Evolutionary conservation across 768 basidiomycete genomes (phyloP).

Genomic region (Mycena alexandri): DNA sequence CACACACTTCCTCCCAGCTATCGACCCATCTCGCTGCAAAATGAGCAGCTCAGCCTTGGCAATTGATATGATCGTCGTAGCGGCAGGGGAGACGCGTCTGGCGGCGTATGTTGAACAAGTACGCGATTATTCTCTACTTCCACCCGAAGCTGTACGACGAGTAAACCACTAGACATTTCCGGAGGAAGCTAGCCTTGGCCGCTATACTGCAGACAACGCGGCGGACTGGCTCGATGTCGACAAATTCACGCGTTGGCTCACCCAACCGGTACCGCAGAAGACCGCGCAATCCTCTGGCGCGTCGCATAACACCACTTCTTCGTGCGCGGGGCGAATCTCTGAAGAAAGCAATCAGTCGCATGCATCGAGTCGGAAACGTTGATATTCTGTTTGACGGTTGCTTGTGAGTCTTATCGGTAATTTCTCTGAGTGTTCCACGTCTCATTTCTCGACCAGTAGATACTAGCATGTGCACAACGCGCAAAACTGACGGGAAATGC

Average conservation of each 20-base stretch:
- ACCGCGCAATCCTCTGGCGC: neutral
- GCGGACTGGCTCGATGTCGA: slow-evolving; percentile 33
- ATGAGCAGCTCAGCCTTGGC: slow-evolving; percentile 15
- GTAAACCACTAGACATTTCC: slow-evolving; percentile 15
- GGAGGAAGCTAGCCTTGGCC: slow-evolving; percentile 4
- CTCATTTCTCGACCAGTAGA: too few species aligned
- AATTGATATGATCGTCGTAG: slow-evolving; percentile 32
- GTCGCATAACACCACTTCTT: neutral
- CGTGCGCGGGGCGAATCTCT: neutral
- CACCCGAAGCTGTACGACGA: neutral
- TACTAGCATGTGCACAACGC: too few species aligned
- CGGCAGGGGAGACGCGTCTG: slow-evolving; percentile 32
- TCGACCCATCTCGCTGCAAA: neutral
- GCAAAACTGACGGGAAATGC: too few species aligned
- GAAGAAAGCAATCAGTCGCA: neutral
- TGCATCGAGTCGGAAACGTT: neutral
- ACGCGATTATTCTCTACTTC: neutral
- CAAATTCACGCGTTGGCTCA: slow-evolving; percentile 27
- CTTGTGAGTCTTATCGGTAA: too few species aligned
- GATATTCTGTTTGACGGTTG: neutral
- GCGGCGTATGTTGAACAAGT: slow-evolving; percentile 30
- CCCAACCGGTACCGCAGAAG: slow-evolving; percentile 1
- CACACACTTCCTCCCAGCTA: neutral
- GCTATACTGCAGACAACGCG: slow-evolving; percentile 24
- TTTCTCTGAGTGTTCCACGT: too few species aligned